Conservation (phyloP, 768 basidiomycete species). For the Rhodotorula graminis region DNA sequence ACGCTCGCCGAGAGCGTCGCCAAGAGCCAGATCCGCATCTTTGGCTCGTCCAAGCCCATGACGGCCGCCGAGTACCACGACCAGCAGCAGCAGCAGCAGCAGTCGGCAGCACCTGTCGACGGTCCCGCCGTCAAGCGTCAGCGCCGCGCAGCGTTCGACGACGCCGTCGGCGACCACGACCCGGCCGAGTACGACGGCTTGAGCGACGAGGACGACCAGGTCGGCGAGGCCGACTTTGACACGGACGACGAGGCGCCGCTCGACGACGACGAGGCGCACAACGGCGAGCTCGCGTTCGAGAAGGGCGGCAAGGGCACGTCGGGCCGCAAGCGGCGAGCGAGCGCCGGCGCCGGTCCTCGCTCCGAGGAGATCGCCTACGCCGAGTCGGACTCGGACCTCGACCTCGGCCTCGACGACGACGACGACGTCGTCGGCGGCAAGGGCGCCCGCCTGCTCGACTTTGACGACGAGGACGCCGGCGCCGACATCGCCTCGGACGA, state of each 20-base stretch:
- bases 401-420: slow-evolving; percentile 45
- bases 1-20: slow-evolving; percentile 82
- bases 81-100: too few relatives aligned
- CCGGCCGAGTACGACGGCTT: slow-evolving; percentile 43
- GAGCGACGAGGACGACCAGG: slow-evolving; percentile 43
- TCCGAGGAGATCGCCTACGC: slow-evolving; percentile 39
- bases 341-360: slow-evolving; percentile 1
- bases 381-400: slow-evolving; percentile 43
- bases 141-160: slow-evolving; percentile 44
- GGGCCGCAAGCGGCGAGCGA: neutral
- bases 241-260: slow-evolving; percentile 48
- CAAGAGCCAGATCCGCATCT: slow-evolving; percentile 72
- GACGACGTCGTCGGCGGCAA: slow-evolving; percentile 41
- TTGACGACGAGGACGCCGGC: slow-evolving; percentile 51
- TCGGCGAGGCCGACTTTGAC: slow-evolving; percentile 44
- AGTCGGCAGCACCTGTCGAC: too few relatives aligned
- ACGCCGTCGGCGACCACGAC: slow-evolving; percentile 46
- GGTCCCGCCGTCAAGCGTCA: neutral
- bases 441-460: slow-evolving; percentile 42
- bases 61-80: slow-evolving; percentile 40
- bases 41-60: slow-evolving; percentile 74
- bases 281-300: slow-evolving; percentile 44
- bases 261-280: slow-evolving; percentile 43
- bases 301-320: slow-evolving; percentile 28
- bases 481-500: slow-evolving; percentile 51